Evolutionary conservation across 31 red algal genomes (phyloP).

Genomic region (Odonthalia washingtoniensis): DNA sequence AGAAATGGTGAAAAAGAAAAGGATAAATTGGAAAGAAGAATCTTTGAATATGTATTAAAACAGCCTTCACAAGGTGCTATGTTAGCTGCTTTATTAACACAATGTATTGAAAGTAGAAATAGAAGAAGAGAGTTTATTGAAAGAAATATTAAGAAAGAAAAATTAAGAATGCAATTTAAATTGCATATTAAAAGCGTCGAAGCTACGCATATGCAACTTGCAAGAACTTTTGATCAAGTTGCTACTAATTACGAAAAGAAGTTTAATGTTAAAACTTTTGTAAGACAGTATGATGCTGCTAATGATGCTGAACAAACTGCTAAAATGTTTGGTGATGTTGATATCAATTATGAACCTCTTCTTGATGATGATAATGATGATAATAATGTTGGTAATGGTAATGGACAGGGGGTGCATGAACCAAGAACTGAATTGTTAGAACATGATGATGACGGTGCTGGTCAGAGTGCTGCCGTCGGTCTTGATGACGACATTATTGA

Average conservation of each 20-base stretch:
- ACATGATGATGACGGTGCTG: constrained; percentile 21
- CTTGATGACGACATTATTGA: constrained; percentile 70
- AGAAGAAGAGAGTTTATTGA: constrained; percentile 59
- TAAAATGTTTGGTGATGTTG: constrained; percentile 61
- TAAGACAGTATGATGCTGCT: constrained; percentile 60
- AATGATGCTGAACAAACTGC: constrained; percentile 42
- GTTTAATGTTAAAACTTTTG: constrained; percentile 68
- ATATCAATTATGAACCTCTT: constrained; percentile 36
- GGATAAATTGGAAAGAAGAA: constrained; percentile 56
- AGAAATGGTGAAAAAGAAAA: constrained; percentile 59
- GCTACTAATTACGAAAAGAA: constrained; percentile 51
- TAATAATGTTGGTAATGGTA: constrained; percentile 13
- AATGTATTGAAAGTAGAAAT: constrained; percentile 59
- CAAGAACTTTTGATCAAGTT: constrained; percentile 49
- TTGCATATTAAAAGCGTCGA: constrained; percentile 53
- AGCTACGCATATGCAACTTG: constrained; percentile 52
- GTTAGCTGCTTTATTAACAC: constrained; percentile 58
- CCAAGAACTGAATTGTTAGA: no score
- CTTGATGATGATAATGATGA: background rate
- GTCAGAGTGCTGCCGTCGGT: constrained; percentile 14
- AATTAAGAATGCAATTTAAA: constrained; percentile 36
- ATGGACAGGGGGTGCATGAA: constrained; percentile 14
- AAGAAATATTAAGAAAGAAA: constrained; percentile 53
- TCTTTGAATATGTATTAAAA: constrained; percentile 53
- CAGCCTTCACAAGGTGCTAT: constrained; percentile 50